These are phyloP conservation scores for Apiotrichum sp. DNA, from an alignment of 1,284 basidiomycete species.

Conservation along the genomic window DNA sequence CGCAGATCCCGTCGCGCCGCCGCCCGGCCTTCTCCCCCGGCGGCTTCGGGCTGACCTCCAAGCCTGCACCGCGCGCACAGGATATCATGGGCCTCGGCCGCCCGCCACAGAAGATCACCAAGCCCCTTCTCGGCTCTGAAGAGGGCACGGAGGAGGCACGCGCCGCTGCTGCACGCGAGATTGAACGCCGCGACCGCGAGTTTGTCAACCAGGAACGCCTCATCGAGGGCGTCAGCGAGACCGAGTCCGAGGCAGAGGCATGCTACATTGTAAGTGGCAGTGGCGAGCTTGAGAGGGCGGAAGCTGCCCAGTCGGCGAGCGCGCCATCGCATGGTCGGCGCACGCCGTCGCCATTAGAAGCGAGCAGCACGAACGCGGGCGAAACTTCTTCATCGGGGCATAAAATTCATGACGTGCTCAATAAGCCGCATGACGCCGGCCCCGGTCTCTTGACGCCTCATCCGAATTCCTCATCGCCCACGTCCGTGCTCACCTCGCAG, in stretches of 20 bases:
- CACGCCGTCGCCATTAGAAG: no score
- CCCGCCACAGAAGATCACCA: not conserved
- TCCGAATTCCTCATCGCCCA: not conserved
- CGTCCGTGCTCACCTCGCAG: conserved; percentile 10
- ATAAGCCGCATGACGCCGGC: no score
- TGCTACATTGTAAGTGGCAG: conserved; percentile 43
- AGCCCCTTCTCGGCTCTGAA: not conserved
- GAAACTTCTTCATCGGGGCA: no score
- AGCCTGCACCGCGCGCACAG: conserved; percentile 17
- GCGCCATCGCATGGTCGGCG: no score
- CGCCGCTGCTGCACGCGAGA: conserved; percentile 14
- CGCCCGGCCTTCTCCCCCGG: conserved; percentile 42
- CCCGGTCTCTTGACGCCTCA: not conserved
- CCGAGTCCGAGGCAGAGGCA: conserved; percentile 42
- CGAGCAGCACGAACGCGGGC: no score
- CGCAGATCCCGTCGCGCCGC: conserved; percentile 36
- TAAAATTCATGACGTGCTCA: no score
- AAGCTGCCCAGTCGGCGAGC: no score
- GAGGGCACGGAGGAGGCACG: conserved; percentile 2
- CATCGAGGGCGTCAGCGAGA: conserved; percentile 21
- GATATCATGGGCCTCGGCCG: conserved; percentile 6
- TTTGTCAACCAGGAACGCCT: conserved; percentile 20
- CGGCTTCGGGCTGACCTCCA: conserved; percentile 40
- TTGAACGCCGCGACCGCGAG: conserved; percentile 22
- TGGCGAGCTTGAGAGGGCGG: no score